phyloP scores from a whole-genome alignment of 805 yeast species.

The Tetrapisispora phaffii region DNA sequence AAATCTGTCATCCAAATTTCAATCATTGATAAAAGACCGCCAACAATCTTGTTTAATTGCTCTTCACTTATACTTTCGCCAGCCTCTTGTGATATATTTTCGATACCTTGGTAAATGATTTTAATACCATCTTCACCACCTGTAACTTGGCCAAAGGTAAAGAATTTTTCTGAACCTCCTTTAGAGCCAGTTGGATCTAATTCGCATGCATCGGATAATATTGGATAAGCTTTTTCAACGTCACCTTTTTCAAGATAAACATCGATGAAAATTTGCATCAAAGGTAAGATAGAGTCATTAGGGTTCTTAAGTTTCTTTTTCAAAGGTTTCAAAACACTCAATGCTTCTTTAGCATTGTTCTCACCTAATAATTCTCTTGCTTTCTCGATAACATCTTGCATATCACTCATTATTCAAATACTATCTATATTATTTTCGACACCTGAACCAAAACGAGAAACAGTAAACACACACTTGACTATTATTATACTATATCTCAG shows the following conservation, averaged over 20 bases:
- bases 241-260: conserved; percentile 69
- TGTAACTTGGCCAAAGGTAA: conserved; percentile 81
- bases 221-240: conserved; percentile 65
- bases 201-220: conserved; percentile 50
- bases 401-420: conserved; percentile 10
- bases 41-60: conserved; percentile 51
- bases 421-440: too few species aligned
- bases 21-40: conserved; percentile 73
- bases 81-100: conserved; percentile 22
- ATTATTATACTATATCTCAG: too few species aligned
- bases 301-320: conserved; percentile 19
- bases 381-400: conserved; percentile 9
- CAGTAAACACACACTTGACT: too few species aligned
- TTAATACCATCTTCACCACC: conserved; percentile 72
- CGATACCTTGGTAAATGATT: conserved; percentile 53
- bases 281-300: conserved; percentile 32
- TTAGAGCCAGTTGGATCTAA: conserved; percentile 54
- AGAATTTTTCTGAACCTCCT: conserved; percentile 69
- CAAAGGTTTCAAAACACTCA: conserved; percentile 29
- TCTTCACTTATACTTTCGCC: conserved; percentile 27
- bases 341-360: conserved; percentile 28
- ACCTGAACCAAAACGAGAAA: background rate
- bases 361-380: conserved; percentile 20
- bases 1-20: conserved; percentile 97
- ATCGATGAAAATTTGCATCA: conserved; percentile 59